Conservation (phyloP, 1,284 basidiomycete species). For the Trichosporon ovoides region DNA sequence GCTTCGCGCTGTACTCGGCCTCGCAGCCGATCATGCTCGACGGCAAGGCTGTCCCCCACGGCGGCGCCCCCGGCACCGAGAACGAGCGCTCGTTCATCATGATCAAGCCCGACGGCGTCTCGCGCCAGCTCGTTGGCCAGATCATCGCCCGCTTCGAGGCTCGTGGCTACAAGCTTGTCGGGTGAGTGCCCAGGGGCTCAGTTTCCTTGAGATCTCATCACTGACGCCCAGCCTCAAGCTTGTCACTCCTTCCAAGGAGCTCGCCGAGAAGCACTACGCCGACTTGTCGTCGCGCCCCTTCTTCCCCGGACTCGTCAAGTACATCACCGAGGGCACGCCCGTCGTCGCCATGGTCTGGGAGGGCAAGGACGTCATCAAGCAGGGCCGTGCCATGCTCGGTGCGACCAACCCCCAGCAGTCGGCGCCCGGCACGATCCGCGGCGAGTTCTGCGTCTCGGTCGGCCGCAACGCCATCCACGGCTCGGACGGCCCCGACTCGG, state of each 20-base stretch:
- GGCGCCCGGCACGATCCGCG: conserved; percentile 26
- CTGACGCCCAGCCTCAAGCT: conserved; percentile 33
- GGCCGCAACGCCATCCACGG: conserved; percentile 52
- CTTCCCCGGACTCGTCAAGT: conserved; percentile 44
- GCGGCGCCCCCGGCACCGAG: conserved; percentile 50
- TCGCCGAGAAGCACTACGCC: conserved; percentile 45
- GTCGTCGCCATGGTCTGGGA: conserved; percentile 42
- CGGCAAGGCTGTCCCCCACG: conserved; percentile 47
- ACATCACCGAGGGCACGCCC: conserved; percentile 46
- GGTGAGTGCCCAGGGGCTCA: too few species aligned
- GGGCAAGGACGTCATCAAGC: conserved; percentile 45
- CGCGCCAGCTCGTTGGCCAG: conserved; percentile 44
- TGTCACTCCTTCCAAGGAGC: conserved; percentile 38
- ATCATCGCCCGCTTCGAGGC: conserved; percentile 45
- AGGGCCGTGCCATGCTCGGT: conserved; percentile 45
- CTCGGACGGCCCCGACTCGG: conserved; percentile 51
- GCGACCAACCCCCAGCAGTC: conserved; percentile 45
- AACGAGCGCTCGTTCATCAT: conserved; percentile 51
- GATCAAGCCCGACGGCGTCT: conserved; percentile 48
- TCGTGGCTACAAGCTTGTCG: conserved; percentile 47
- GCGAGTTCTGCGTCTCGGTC: background rate
- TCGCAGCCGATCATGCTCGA: conserved; percentile 36
- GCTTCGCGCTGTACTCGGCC: conserved; percentile 36
- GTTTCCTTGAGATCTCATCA: conserved; percentile 1
- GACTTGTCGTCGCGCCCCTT: conserved; percentile 42